These are phyloP conservation scores for Mytilinidion resinicola DNA, from an alignment of 495 filamentous ascomycete species.

Conservation along the genomic window DNA sequence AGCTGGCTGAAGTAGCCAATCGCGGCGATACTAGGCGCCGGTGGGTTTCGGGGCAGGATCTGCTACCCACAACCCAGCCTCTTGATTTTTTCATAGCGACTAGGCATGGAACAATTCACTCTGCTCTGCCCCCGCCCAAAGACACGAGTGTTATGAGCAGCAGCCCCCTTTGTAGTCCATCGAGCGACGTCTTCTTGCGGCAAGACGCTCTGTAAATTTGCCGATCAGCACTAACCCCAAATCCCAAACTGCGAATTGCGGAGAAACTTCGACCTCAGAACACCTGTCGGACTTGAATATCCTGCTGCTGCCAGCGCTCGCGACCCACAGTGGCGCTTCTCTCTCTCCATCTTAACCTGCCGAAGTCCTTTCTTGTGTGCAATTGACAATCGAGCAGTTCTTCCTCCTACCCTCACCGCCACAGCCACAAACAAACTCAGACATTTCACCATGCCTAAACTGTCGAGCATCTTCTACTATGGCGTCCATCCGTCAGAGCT, in stretches of 20 bases:
- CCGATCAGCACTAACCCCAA: conserved; percentile 1
- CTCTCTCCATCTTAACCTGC: background rate
- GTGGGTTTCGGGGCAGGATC: too few species aligned
- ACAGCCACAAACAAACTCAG: background rate
- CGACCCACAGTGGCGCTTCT: background rate
- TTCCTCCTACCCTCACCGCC: background rate
- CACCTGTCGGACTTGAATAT: background rate
- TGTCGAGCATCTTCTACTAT: conserved; percentile 63
- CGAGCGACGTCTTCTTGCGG: background rate
- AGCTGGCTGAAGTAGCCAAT: too few species aligned
- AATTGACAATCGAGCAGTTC: background rate
- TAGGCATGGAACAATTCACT: background rate
- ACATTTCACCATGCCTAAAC: conserved; percentile 42
- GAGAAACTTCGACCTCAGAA: background rate
- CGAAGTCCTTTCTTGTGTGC: background rate
- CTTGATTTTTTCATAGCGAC: too few species aligned
- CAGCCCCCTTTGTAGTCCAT: background rate
- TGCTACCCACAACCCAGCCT: too few species aligned
- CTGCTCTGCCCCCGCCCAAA: background rate
- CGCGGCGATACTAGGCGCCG: too few species aligned
- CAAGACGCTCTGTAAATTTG: background rate
- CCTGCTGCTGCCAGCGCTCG: background rate
- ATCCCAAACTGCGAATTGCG: background rate
- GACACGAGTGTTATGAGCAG: background rate
- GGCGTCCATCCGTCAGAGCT: conserved; percentile 71